Conservation (phyloP, 78 protist genomes). For the Dictyostelium purpureum region DNA sequence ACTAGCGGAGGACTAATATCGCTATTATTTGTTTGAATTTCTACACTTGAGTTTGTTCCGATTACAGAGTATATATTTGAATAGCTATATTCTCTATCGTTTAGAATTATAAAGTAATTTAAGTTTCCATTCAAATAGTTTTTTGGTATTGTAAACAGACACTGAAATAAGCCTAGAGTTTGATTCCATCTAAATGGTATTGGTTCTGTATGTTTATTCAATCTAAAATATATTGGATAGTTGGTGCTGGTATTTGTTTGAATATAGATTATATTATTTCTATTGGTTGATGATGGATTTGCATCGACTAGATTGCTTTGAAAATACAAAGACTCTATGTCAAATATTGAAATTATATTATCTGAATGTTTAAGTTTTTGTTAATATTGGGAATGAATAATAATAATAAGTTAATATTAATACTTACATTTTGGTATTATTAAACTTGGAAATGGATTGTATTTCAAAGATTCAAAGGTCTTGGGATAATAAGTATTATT, state of each 20-base stretch:
- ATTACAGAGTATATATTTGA: neutral
- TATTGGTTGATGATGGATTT: neutral
- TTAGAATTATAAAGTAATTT: neutral
- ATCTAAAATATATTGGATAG: neutral
- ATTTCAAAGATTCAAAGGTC: too few relatives aligned
- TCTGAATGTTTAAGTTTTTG: neutral
- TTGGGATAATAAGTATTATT: too few relatives aligned
- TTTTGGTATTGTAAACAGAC: neutral
- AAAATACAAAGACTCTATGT: too few relatives aligned
- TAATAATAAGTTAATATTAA: neutral
- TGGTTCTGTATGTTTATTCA: too few relatives aligned
- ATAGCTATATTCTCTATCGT: neutral
- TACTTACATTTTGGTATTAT: neutral
- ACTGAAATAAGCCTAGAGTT: neutral
- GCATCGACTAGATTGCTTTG: neutral
- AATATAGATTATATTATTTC: neutral
- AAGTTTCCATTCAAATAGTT: neutral
- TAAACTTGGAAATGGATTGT: conserved; percentile 1
- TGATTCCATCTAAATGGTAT: neutral
- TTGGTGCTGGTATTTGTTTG: neutral
- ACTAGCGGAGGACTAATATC: neutral
- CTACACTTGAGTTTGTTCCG: neutral
- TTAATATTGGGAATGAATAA: neutral
- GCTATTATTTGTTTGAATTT: neutral
- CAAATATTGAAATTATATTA: too few relatives aligned